Evolutionary conservation across 805 yeast genomes (phyloP), one percentile per base, ranked within the genome.

Genomic region (Starmerella cellae): DNA sequence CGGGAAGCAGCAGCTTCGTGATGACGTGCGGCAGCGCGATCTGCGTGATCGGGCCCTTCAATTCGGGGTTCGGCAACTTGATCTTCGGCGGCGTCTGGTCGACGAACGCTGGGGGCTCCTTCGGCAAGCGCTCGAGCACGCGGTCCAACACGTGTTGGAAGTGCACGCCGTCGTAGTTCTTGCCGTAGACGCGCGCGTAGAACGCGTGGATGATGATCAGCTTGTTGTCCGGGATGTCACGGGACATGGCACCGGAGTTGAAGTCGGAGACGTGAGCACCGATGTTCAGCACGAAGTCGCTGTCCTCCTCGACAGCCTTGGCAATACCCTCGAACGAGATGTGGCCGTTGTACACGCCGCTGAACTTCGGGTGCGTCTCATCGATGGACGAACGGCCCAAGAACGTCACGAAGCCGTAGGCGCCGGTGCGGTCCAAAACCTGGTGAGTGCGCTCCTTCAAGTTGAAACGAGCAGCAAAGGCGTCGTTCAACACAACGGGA

Each of bases 331-430:
- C 61, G 24, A 62, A 61, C 2, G 81, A 73, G 42, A 69, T 70
- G 27, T 57, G 57, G 27, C 94, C 95, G 49, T 69, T 73, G 58
- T 79, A 87, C 29, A 73, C 75, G 30, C 94, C 95, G 46, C 76
- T 68, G 55, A 71, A 85, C 37, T 70, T 66, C 6, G 70, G 64
- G 46, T 69, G 64, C n/a, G 74, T 60, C 62, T 85, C 96, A 60
- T 85, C 77, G 32, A 85, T 60, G 20, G 74, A 60, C 8, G 82
- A 77, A 59, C 84, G 79, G 14, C 85, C 93, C 72, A 73, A 73
- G 39, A 71, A 66, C 1, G 85, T 73, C 8, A 76, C 65, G 59
- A 60, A 81, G 51, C 68, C 73, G 58, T 74, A 77, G 55, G 73
- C 69, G 39, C 64, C 63, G 47, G 82, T 62, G 43, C 54, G 54